These are phyloP conservation scores for Skeletonema costatum DNA, from an alignment of 108 stramenopile species.

Conservation along the genomic window DNA sequence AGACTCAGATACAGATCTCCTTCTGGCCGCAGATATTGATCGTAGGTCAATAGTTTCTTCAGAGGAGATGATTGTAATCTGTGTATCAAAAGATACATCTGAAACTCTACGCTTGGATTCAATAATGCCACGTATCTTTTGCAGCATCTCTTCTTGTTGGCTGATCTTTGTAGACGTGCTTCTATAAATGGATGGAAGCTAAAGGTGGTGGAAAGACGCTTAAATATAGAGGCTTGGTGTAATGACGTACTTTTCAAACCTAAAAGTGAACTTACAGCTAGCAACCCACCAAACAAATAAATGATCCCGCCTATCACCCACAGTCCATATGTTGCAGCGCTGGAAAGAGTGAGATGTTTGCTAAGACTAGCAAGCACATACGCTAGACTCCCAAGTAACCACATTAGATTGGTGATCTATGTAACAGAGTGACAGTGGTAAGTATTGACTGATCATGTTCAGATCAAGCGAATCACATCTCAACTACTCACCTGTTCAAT, in stretches of 20 bases:
- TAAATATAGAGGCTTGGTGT: neutral
- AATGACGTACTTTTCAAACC: neutral
- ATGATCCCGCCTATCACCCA: constrained; percentile 10
- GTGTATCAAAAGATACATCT: neutral
- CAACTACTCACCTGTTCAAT: neutral
- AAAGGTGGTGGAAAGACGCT: neutral
- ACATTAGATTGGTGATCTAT: constrained; percentile 12
- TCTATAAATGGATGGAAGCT: constrained; percentile 21
- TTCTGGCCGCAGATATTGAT: neutral
- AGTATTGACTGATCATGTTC: neutral
- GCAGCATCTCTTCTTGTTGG: neutral
- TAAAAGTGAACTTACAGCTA: constrained; percentile 7
- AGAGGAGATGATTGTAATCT: neutral
- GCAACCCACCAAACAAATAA: constrained; percentile 19
- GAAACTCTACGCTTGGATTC: neutral
- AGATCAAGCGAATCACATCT: neutral
- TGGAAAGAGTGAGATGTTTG: neutral
- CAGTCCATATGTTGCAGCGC: neutral
- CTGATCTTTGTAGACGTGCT: neutral
- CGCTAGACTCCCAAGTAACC: constrained; percentile 9
- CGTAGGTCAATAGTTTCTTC: neutral
- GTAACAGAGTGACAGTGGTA: neutral
- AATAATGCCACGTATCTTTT: neutral
- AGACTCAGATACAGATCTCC: neutral
- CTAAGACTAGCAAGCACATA: constrained; percentile 1